Base-by-base conservation (phyloP, 2,329 filamentous ascomycete species). In the Colletotrichum siamense region DNA sequence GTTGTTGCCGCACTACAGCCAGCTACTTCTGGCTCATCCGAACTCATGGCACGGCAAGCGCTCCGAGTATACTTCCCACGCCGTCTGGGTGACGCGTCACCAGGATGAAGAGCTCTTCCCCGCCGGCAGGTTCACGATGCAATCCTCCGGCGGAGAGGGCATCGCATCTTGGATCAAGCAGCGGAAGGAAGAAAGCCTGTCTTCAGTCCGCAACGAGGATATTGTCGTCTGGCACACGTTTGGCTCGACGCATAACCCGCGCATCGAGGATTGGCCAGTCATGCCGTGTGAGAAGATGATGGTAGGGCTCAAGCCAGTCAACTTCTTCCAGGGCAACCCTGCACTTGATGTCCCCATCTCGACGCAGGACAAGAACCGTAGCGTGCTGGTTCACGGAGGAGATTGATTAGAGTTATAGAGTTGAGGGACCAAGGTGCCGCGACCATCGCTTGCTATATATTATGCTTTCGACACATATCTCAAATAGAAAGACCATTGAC, bases 181-280 rank as follows among this genome's bases (percentile, higher is more conserved):
- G 81, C 80, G 52, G 79, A 83, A 3, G 81, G 79, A 83, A 88
- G 34, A 85, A 89, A 62, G 81, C 85, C 7, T 66, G 84, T 88
- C 36, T 79, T 88, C 32, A 79, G 88, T 82, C 84, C 78, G 84
- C 65, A 78, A 92, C 75, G 84, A 87, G 24, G 88, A 92, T 57
- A 87, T 91, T 55, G 89, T 92, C 2, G 83, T 92, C 6, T 92
- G 90, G 89, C 87, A 91, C 22, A 89, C 90, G 5, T 89, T 89
- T 79, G 86, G 92, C 22, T 89, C 93, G 30, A 94, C 93, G 39
- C 92, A 94, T 78, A 91, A 93, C 28, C 92, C 92, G 0, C 86
- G 92, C 1, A 88, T 91, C 13, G 92, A 94, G 79, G 92, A 94
- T 79, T 94, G 93, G 86, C 92, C 92, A 0, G 91, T 94, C 7